Conservation (phyloP, 2,329 filamentous ascomycete species). For the Aureobasidium sp. region DNA sequence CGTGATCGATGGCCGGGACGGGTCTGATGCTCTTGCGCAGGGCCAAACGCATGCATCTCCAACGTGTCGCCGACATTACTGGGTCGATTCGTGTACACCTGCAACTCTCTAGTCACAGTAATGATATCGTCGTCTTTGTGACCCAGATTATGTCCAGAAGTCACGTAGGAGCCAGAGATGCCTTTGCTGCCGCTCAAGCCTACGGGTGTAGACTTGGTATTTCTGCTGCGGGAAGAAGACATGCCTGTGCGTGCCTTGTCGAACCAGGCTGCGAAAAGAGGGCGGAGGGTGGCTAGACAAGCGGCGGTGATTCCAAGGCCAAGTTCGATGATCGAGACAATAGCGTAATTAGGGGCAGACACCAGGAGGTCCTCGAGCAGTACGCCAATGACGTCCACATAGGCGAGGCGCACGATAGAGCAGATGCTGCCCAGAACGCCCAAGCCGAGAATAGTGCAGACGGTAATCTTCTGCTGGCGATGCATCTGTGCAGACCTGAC, state of each 20-base stretch:
- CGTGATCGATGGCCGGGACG: neutral
- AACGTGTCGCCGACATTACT: neutral
- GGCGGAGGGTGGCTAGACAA: conserved; percentile 28
- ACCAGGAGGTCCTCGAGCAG: conserved; percentile 20
- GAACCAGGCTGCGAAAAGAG: conserved; percentile 25
- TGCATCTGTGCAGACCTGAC: conserved; percentile 37
- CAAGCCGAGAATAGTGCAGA: conserved; percentile 35
- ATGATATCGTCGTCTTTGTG: conserved; percentile 11
- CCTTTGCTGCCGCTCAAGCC: neutral
- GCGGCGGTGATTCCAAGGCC: conserved; percentile 30
- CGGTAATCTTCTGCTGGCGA: conserved; percentile 34
- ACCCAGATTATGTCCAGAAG: neutral
- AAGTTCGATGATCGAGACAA: conserved; percentile 28
- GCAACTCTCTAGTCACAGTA: conserved; percentile 6
- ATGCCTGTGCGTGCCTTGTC: conserved; percentile 11
- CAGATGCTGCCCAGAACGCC: conserved; percentile 27
- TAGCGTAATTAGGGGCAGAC: conserved; percentile 23
- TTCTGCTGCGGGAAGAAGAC: neutral
- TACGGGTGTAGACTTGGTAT: neutral
- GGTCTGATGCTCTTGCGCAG: neutral
- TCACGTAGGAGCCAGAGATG: neutral
- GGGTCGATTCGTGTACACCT: neutral
- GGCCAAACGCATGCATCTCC: neutral
- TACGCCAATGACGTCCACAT: conserved; percentile 21
- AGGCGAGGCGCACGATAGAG: conserved; percentile 23